Evolutionary conservation across 2,329 filamentous ascomycete genomes (phyloP).

Genomic region (Ophiostoma sp.): DNA sequence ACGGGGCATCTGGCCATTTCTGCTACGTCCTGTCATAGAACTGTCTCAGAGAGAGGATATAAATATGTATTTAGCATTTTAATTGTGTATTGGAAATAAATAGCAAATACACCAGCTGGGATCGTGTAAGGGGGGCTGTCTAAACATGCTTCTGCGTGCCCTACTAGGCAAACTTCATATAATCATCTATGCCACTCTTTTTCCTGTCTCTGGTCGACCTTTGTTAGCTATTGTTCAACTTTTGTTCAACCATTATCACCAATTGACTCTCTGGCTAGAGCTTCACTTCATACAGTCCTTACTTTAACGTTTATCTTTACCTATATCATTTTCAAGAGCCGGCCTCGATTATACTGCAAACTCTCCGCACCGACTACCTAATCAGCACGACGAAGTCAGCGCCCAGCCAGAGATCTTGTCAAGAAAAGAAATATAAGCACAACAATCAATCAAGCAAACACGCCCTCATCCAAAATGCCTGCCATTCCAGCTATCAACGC

Average conservation of each 20-base stretch:
- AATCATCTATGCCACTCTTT: not conserved
- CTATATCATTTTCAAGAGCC: not conserved
- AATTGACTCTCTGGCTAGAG: constrained; percentile 11
- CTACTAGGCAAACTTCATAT: not conserved
- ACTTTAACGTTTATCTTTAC: not conserved
- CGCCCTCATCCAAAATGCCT: not conserved
- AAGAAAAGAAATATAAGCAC: not conserved
- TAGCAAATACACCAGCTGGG: not conserved
- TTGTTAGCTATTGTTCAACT: not conserved
- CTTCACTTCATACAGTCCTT: constrained; percentile 10
- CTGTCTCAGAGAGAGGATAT: not conserved
- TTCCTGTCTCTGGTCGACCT: not conserved
- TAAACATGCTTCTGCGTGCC: not conserved
- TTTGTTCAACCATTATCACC: not conserved
- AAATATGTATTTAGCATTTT: not conserved
- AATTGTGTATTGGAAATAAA: not conserved
- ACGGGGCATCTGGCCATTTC: constrained; percentile 9
- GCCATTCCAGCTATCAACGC: constrained; percentile 10
- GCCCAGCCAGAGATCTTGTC: not conserved
- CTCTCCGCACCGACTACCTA: not conserved
- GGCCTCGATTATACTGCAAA: not conserved
- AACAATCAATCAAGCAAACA: not conserved
- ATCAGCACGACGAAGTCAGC: not conserved
- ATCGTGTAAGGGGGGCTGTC: not conserved
- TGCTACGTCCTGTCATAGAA: constrained; percentile 12